Evolutionary conservation across 1,139 yeast genomes (phyloP), one percentile per base, ranked within the genome.

Genomic region (Taphrina pruni): DNA sequence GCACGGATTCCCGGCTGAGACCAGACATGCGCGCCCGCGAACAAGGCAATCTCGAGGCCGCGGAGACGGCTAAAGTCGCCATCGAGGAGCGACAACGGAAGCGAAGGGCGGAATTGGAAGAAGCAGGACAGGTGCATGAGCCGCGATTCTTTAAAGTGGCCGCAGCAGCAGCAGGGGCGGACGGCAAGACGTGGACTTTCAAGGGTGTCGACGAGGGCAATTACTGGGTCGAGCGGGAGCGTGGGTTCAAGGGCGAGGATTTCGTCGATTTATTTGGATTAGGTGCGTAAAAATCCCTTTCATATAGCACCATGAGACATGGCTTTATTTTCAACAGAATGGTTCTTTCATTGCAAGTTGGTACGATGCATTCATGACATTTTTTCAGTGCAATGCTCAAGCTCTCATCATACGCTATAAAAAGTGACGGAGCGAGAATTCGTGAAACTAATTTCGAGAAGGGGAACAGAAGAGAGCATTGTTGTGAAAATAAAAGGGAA

Each of bases 1-100:
- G 93, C 6, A 90, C 96, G 0, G 99, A 94, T 77, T 89, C 97
- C 3, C 85, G 99, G 76, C 79, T 87, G 60, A 85, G 99, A 75
- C 98, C 97, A 0, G 99, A 94, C 78, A 85, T 91, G 75, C 81
- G 85, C 58, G 80, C 82, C 6, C 91, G 91, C 74, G 96, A 91
- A 75, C 74, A 81, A 26, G 95, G 95, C 1, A 80, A 86, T 26
- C 79, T 88, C 8, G 90, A 86, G 17, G 79, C 81, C 65, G 97
- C 98, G 0, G 97, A 93, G 76, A 75, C 73, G 1, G 74, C 86
- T 72, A 94, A 94, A 76, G 78, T 85, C 50, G 79, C 83, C 62
- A 80, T 93, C 48, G 99, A 94, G 77, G 93, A 89, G 75, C 81
- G 80, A 54, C 99, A 94, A 80, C 85, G 99, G 75, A 85, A 80